Percentiles rank a stretch among this genome's conserved stretches.
These are phyloP conservation scores for Odontarrhena argentea DNA, from an alignment of 345 rosid species.

Conservation along the genomic window DNA sequence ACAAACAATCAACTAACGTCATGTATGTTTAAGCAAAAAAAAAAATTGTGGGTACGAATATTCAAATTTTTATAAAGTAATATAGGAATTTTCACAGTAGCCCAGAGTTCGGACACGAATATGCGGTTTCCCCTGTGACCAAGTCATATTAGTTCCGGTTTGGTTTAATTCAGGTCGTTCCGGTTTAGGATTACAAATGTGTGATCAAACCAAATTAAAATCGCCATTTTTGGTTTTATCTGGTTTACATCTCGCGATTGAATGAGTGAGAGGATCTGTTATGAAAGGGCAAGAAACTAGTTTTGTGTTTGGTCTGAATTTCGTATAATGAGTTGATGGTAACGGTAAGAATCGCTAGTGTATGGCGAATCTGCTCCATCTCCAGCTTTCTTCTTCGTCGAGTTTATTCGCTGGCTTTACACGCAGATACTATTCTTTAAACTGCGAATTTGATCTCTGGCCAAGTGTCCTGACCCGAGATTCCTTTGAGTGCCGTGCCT, in stretches of 20 bases:
- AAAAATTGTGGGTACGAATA: no score
- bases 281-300: background rate
- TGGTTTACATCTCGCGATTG: background rate
- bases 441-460: conserved; percentile 17
- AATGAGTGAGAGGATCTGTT: background rate
- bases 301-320: background rate
- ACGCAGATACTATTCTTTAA: conserved; percentile 8
- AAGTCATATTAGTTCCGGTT: no score
- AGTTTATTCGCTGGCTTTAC: background rate
- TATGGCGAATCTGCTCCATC: conserved; percentile 38
- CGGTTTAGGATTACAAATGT: background rate
- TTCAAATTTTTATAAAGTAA: no score
- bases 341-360: background rate
- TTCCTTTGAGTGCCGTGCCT: conserved; percentile 35
- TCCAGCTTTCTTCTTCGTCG: conserved; percentile 33
- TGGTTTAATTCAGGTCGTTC: background rate
- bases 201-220: background rate
- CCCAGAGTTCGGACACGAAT: no score
- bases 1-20: no score
- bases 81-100: no score
- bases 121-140: no score
- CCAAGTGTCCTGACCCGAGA: conserved; percentile 20
- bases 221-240: background rate
- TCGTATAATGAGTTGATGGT: background rate
- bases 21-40: no score